phyloP scores from a whole-genome alignment of 129 eudicot species.

The Centrapalus pauciflorus region DNA sequence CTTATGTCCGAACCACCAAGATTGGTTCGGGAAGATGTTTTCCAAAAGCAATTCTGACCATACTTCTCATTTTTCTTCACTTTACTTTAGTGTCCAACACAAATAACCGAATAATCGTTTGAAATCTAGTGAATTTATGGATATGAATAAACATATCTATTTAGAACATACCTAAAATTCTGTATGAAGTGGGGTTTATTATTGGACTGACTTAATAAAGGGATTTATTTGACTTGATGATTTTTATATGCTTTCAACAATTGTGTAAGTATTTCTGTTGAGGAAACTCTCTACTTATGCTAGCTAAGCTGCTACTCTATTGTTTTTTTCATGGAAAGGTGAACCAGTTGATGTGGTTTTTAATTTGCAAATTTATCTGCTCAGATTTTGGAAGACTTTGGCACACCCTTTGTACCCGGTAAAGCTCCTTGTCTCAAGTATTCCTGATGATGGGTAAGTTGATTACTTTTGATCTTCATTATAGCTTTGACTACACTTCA shows the following conservation, averaged over 20 bases:
- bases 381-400: conserved; percentile 44
- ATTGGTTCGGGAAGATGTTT: neutral
- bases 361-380: conserved; percentile 3
- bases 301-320: neutral
- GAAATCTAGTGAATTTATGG: neutral
- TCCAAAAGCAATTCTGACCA: neutral
- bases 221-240: neutral
- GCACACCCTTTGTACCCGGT: conserved; percentile 46
- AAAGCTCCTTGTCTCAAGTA: conserved; percentile 26
- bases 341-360: conserved; percentile 12
- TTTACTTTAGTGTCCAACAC: neutral
- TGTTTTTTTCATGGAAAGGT: conserved; percentile 15
- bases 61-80: neutral
- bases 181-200: neutral
- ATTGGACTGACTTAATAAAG: neutral
- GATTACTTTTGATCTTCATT: conserved; percentile 10
- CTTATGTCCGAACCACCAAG: neutral
- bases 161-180: neutral
- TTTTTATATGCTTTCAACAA: neutral
- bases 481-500: neutral
- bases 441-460: conserved; percentile 37
- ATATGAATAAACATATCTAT: neutral
- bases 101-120: neutral
- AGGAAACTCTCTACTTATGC: neutral
- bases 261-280: neutral